These are phyloP conservation scores for Neurospora africana DNA, from an alignment of 495 filamentous ascomycete species.

Conservation along the genomic window DNA sequence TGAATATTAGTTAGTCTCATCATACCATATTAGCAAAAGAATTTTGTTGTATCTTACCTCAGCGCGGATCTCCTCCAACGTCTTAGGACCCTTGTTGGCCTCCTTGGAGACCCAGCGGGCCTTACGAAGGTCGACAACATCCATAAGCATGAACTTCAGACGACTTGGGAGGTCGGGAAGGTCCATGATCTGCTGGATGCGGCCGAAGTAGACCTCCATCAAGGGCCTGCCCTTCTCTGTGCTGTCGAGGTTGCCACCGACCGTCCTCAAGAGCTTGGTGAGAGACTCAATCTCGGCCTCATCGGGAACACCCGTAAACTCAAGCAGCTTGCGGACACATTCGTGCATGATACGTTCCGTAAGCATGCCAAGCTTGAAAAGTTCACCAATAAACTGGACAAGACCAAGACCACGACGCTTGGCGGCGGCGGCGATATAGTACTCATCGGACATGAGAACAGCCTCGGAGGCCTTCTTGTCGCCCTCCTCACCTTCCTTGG, in stretches of 20 bases:
- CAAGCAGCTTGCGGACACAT: conserved; percentile 91
- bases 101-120: conserved; percentile 76
- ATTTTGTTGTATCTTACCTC: conserved; percentile 49
- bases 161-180: conserved; percentile 72
- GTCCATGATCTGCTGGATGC: conserved; percentile 71
- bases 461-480: conserved; percentile 56
- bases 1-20: conserved; percentile 12
- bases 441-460: conserved; percentile 87
- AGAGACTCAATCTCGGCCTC: conserved; percentile 94
- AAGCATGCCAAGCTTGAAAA: conserved; percentile 97
- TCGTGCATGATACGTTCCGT: conserved; percentile 99
- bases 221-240: conserved; percentile 69
- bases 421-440: conserved; percentile 89
- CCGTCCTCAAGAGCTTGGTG: conserved; percentile 81
- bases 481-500: conserved; percentile 55
- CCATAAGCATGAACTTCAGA: conserved; percentile 91
- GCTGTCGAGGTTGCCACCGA: conserved; percentile 72
- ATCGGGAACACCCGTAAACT: conserved; percentile 87
- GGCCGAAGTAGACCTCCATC: conserved; percentile 90
- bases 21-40: not conserved
- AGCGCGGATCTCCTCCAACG: conserved; percentile 78
- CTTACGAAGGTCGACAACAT: conserved; percentile 74
- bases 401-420: conserved; percentile 96
- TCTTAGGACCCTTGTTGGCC: conserved; percentile 87
- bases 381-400: conserved; percentile 97